A percentile compares a stretch with the other conserved stretches of the same genome.
phyloP scores from a whole-genome alignment of 129 eudicot genomes.

The Flaveria trinervia region DNA sequence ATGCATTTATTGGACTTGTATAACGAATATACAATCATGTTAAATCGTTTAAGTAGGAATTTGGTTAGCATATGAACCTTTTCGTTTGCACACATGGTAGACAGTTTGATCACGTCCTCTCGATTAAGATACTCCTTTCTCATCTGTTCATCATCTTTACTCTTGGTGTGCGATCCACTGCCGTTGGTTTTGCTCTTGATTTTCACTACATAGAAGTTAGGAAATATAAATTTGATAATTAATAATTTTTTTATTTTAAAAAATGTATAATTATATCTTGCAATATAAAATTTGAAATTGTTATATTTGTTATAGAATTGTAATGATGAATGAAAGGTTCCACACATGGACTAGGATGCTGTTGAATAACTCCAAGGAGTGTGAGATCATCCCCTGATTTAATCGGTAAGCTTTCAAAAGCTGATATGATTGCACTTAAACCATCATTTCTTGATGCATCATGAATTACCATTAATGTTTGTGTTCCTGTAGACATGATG shows the following conservation, averaged over 20 bases:
- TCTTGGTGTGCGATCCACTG: conserved; percentile 39
- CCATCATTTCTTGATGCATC: conserved; percentile 55
- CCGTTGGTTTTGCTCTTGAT: conserved; percentile 43
- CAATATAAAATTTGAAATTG: background rate
- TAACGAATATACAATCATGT: background rate
- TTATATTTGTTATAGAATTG: conserved; percentile 9
- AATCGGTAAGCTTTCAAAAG: conserved; percentile 36
- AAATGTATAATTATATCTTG: conserved; percentile 8
- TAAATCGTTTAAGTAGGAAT: conserved; percentile 8
- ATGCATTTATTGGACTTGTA: background rate
- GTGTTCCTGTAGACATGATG: conserved; percentile 36
- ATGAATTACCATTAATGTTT: conserved; percentile 54
- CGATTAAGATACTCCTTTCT: conserved; percentile 46
- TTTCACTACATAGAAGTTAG: conserved; percentile 40
- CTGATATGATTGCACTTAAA: conserved; percentile 46
- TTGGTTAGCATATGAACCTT: conserved; percentile 37
- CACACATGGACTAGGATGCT: conserved; percentile 51
- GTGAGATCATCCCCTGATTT: conserved; percentile 56
- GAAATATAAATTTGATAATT: conserved; percentile 7
- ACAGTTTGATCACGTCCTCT: conserved; percentile 35
- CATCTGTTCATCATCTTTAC: conserved; percentile 42
- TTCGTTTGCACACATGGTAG: conserved; percentile 29
- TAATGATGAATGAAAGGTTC: conserved; percentile 34
- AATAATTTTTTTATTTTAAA: background rate
- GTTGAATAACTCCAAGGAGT: conserved; percentile 59